Evolutionary conservation across 345 rosid species (phyloP).

Genomic region (Eutrema heterophyllum): DNA sequence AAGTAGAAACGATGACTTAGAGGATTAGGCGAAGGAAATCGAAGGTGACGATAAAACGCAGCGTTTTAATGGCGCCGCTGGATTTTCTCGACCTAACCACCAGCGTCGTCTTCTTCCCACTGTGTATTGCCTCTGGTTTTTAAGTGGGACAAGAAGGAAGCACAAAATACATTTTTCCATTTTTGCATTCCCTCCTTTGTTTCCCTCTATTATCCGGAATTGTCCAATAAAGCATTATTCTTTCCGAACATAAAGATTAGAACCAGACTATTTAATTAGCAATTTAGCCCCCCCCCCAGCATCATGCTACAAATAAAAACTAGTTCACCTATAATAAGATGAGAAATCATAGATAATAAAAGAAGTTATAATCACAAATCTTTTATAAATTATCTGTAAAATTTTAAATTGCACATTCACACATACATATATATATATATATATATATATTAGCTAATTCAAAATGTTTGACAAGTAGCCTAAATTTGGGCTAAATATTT

Average conservation of each 20-base stretch:
- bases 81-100: constrained; percentile 7
- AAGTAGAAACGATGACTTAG: background rate
- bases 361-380: background rate
- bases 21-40: background rate
- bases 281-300: background rate
- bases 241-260: background rate
- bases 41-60: constrained; percentile 14
- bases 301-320: background rate
- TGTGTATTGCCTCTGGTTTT: constrained; percentile 7
- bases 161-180: constrained; percentile 1
- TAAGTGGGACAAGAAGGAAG: constrained; percentile 19
- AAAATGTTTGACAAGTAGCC: background rate
- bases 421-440: too few relatives aligned
- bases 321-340: background rate
- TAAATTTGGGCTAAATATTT: background rate
- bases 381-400: background rate
- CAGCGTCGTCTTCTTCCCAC: constrained; percentile 16
- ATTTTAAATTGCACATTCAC: background rate
- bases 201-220: background rate
- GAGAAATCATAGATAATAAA: background rate
- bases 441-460: too few relatives aligned
- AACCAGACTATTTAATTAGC: background rate
- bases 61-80: constrained; percentile 28
- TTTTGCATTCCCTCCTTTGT: constrained; percentile 21
- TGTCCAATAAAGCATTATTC: background rate